Percentiles rank a stretch among this genome's conserved stretches.
These are phyloP conservation scores for Botryotinia calthae DNA, from an alignment of 2,329 filamentous ascomycete species.

Conservation along the genomic window DNA sequence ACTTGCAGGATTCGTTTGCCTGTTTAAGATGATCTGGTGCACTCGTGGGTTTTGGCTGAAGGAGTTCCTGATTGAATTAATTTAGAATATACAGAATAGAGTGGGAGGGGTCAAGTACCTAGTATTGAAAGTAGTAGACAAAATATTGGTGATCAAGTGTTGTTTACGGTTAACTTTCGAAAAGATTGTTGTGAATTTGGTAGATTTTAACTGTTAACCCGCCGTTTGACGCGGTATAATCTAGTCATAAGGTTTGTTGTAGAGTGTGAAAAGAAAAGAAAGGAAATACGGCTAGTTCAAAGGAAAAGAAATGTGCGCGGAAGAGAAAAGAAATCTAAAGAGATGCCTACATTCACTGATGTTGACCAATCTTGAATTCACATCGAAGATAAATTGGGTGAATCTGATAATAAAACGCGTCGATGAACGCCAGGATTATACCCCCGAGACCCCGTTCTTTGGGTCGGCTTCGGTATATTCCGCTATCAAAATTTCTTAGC, in stretches of 20 bases:
- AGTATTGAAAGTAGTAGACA: not conserved
- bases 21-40: not conserved
- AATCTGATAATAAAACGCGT: constrained; percentile 7
- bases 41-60: not conserved
- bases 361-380: not conserved
- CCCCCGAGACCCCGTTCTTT: not conserved
- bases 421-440: constrained; percentile 9
- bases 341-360: not conserved
- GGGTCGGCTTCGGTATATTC: constrained; percentile 6
- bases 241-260: not conserved
- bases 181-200: not conserved
- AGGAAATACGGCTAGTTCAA: not conserved
- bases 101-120: not conserved
- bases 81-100: not conserved
- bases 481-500: constrained; percentile 1
- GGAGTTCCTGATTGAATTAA: not conserved
- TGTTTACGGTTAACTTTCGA: not conserved
- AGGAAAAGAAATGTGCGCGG: not conserved
- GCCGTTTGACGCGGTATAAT: constrained; percentile 2
- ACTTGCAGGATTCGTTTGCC: not conserved
- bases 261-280: not conserved
- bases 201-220: not conserved
- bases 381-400: not conserved
- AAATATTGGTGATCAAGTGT: not conserved
- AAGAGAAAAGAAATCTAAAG: not conserved